Base-by-base conservation (phyloP, 2,329 filamentous ascomycete genomes). In the Gnomoniopsis sp. region DNA sequence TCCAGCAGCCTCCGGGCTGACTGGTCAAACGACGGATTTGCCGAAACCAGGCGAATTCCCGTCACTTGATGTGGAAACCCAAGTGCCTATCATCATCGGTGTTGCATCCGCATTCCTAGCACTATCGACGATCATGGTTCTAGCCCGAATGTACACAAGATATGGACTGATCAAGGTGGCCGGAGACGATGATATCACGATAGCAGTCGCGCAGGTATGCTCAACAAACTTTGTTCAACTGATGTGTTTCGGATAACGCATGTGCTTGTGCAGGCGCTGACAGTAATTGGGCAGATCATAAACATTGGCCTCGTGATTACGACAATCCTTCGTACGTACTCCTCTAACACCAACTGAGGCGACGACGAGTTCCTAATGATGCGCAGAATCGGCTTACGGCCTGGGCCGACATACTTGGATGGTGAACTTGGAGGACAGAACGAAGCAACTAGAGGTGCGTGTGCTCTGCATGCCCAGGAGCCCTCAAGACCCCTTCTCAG, bases 141-240 rank as follows among this genome's bases (percentile, higher is more conserved):
- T 57, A 6, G 61, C 70, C 15, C 63, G 69, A 12, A 50, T 72
- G 1, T 71, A 70, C 59, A 70, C 69, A 15, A 64, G 70, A 4
- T 61, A 58, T 21, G 43, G 43, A 21, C 58, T 71, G 15, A 66
- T 71, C 17, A 57, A 62, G 8, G 57, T 60, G 2, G 61, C 64
- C 10, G 69, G 70, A 2, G 26, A 59, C 7, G 69, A 72, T 55
- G 70, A 72, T 55, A 63, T 63, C 46, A 61, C 65, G 11, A 69
- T 71, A 52, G 60, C 60, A 6, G 56, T 61, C 21, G 69, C 70
- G 2, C 63, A 66, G 52, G 63, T 68, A 52, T 21, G 60, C 38
- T 26, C 49, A 12, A 17, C 26, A 15, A 6, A 26, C 14, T 1
- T 6, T 19, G 8, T 4, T 19, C 4, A 2, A 21, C 14, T 19